These are phyloP conservation scores for Kodamaea ohmeri DNA, from an alignment of 1,139 yeast genomes.

Conservation along the genomic window DNA sequence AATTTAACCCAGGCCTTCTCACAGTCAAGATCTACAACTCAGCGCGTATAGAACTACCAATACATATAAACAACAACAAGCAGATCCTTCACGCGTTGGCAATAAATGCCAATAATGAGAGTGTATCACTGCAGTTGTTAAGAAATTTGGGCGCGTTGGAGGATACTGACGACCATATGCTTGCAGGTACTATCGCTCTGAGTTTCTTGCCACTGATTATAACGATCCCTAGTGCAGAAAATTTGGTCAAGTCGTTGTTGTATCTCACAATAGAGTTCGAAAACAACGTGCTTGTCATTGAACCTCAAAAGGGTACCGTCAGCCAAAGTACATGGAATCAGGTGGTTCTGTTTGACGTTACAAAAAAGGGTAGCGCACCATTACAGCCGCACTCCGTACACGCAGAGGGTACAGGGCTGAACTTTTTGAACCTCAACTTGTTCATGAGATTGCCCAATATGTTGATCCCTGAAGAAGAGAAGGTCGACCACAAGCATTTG, in stretches of 20 bases:
- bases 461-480: conserved; percentile 49
- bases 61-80: conserved; percentile 51
- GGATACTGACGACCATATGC: conserved; percentile 17
- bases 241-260: conserved; percentile 53
- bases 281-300: conserved; percentile 78
- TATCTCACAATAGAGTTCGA: conserved; percentile 76
- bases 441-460: conserved; percentile 75
- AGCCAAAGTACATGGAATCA: conserved; percentile 67
- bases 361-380: conserved; percentile 38
- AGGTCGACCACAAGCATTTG: conserved; percentile 27
- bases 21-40: conserved; percentile 70
- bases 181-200: conserved; percentile 37
- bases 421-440: conserved; percentile 62
- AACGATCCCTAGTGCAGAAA: conserved; percentile 52
- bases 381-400: conserved; percentile 11
- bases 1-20: conserved; percentile 58
- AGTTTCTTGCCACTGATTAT: conserved; percentile 64
- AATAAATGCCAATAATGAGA: conserved; percentile 41
- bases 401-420: conserved; percentile 27
- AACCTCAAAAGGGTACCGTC: conserved; percentile 70
- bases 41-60: conserved; percentile 59
- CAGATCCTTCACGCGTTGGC: conserved; percentile 54
- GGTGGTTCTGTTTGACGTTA: conserved; percentile 88
- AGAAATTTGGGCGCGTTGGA: conserved; percentile 29
- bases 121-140: conserved; percentile 36